phyloP scores from a whole-genome alignment of 441 rosid genomes.

The Melastoma candidum region DNA sequence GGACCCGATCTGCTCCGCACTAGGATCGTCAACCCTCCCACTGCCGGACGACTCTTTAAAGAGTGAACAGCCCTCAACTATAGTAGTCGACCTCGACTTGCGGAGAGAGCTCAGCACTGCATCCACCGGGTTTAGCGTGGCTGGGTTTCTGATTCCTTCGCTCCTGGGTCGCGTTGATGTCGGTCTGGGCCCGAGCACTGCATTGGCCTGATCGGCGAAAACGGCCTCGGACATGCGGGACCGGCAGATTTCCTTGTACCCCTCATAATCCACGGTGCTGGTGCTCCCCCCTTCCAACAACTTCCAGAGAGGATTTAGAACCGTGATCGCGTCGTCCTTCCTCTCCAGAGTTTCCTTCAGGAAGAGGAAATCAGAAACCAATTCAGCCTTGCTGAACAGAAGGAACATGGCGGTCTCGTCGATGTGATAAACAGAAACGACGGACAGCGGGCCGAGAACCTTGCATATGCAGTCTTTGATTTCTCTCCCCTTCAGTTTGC shows the following conservation, averaged over 20 bases:
- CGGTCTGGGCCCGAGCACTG: slow-evolving; percentile 16
- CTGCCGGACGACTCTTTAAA: slow-evolving; percentile 6
- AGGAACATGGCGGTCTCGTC: slow-evolving; percentile 72
- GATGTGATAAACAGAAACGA: slow-evolving; percentile 40
- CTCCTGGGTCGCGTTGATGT: not conserved
- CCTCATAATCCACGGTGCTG: slow-evolving; percentile 57
- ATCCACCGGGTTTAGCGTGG: slow-evolving; percentile 8
- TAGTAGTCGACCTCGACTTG: slow-evolving; percentile 3
- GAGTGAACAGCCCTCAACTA: not conserved
- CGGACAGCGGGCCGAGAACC: slow-evolving; percentile 50
- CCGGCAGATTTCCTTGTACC: slow-evolving; percentile 73
- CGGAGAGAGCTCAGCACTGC: slow-evolving; percentile 5
- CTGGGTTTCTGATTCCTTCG: slow-evolving; percentile 3
- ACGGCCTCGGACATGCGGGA: slow-evolving; percentile 44
- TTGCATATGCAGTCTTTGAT: slow-evolving; percentile 62
- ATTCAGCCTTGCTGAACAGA: slow-evolving; percentile 50
- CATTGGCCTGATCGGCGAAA: slow-evolving; percentile 76
- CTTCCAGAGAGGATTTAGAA: slow-evolving; percentile 71
- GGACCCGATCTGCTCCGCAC: slow-evolving; percentile 18
- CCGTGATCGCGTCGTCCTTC: slow-evolving; percentile 37
- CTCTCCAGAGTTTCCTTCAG: slow-evolving; percentile 58
- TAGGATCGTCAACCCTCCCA: slow-evolving; percentile 12
- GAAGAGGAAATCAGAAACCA: slow-evolving; percentile 44
- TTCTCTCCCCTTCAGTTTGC: slow-evolving; percentile 42
- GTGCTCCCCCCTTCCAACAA: slow-evolving; percentile 71